Base-by-base conservation (phyloP, 179 eudicot genomes). In the Silene noctiflora region DNA sequence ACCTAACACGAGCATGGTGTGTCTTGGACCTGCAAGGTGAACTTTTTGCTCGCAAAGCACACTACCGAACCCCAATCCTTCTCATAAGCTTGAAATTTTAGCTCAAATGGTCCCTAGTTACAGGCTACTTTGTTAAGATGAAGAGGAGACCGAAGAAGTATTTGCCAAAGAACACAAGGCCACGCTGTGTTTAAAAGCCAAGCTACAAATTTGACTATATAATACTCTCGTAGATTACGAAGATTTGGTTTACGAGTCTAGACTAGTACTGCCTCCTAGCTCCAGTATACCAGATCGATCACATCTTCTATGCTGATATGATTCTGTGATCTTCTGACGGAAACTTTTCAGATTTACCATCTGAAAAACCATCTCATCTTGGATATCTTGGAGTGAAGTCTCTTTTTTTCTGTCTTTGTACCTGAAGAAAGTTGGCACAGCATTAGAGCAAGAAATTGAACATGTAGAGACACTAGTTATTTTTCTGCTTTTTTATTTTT, bases 291-390 rank as follows among this genome's bases (percentile, higher is more conserved):
- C 14, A 42, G 53, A 39, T 42, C 19, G 4, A 20, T 16, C 19
- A 42, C 21, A 4, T 22, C 27, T 67, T 67, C 14, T 21, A 12
- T 20, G 22, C 24, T 3, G 53, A 14, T 24, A 22, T 25, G 39
- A 11, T 48, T 46, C 5, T 24, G 14, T 16, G 20, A 48, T 22
- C 59, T n/a, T 44, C 72, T 19, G 71, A 76, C 35, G 70, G 72
- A 56, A 67, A 2, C 33, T 69, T 64, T 78, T 66, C 79, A 12
- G 63, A 69, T 78, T 85, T 79, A 51, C 87, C 73, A 73, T 81
- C 81, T 77, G 85, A 86, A 67, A 80, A 74, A 11, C 76, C 74
- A 70, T 85, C 79, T 85, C 80, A 85, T 53, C 84, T 78, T 69
- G 75, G 69, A 62, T 44, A 73, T 79, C 84, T 78, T 2, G 72